Base-by-base conservation (phyloP, 2,329 filamentous ascomycete genomes). In the Alternaria arbusti region DNA sequence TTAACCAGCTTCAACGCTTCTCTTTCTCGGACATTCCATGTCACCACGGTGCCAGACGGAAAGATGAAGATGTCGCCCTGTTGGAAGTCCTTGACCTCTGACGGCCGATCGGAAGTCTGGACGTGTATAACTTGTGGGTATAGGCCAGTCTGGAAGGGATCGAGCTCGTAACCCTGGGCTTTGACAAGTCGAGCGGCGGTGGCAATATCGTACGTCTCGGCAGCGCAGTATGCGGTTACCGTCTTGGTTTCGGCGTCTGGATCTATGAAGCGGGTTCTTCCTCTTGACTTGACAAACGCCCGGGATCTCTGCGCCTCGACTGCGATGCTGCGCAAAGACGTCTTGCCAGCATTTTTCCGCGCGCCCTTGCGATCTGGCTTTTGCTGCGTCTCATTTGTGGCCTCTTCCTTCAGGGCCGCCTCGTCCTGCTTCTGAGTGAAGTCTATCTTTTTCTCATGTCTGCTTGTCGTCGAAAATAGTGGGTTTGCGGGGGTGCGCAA, bases 61-160 rank as follows among this genome's bases (percentile, higher is more conserved):
- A 99, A 99, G 60, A 99, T 90, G 76, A 98, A 98, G 54, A 98
- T 89, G 81, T 99, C 96, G 32, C 94, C 94, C 52, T 76, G 74
- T 40, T 75, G 88, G 86, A 79, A 74, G 84, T 84, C 58, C 82
- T 84, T 79, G 54, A 80, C 74, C 61, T 79, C 77, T 17, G 75
- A 70, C 7, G 78, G 71, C 54, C 77, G 72, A 51, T 81, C 81
- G 1, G 78, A 78, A 8, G 81, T 82, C 59, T 83, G 83, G 13
- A 90, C 80, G 70, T 91, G 89, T 36, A 91, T 83, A 32, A 91
- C 88, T 72, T 91, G 88, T 2, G 88, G 88, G 66, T 87, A 89
- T 4, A 91, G 81, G 4, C 85, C 86, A 1, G 88, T 91, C 47
- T 84, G 81, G 64, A 84, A 84, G 2, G 89, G 89, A 74, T 91